A percentile compares a stretch with the other conserved stretches of the same genome.
Conservation (phyloP, 139 green algal species). For the Tetraselmis striata region DNA sequence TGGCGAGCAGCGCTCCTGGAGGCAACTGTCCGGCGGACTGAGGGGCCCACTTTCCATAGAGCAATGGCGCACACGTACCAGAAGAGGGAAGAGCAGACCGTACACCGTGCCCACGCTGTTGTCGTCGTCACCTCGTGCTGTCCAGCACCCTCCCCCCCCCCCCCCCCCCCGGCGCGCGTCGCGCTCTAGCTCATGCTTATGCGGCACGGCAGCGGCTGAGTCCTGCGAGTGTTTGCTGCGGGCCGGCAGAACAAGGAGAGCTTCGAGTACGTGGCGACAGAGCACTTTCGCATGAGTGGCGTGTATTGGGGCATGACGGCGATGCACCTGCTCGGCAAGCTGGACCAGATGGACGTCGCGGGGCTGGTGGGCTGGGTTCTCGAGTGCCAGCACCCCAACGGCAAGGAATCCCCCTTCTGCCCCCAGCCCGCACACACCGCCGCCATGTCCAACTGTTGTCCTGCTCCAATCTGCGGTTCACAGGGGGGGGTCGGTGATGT, state of each 20-base stretch:
- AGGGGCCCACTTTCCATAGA: not conserved
- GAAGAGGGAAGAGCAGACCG: not conserved
- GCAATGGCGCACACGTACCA: not conserved
- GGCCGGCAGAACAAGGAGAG: slow-evolving; percentile 32
- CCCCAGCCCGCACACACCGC: too few species aligned
- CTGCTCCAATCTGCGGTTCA: too few species aligned
- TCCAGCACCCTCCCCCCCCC: not conserved
- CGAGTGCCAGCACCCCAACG: not conserved
- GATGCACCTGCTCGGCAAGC: slow-evolving; percentile 64
- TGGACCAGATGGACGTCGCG: slow-evolving; percentile 57
- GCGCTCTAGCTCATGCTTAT: slow-evolving; percentile 35
- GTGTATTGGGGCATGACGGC: slow-evolving; percentile 96
- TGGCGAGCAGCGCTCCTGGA: too few species aligned
- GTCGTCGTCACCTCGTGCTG: too few species aligned
- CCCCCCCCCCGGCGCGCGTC: not conserved
- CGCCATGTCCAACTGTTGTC: not conserved
- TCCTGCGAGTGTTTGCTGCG: not conserved
- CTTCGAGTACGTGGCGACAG: slow-evolving; percentile 76
- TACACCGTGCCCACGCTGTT: too few species aligned
- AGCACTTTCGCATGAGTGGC: slow-evolving; percentile 95
- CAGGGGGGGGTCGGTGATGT: slow-evolving; percentile 57
- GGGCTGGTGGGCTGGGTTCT: not conserved
- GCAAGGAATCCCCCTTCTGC: not conserved
- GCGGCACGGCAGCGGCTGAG: slow-evolving; percentile 2
- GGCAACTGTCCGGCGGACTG: too few species aligned